Evolutionary conservation across 2,329 filamentous ascomycete species (phyloP), one percentile per base, ranked within the genome.

Genomic region (Rutstroemia sp.): DNA sequence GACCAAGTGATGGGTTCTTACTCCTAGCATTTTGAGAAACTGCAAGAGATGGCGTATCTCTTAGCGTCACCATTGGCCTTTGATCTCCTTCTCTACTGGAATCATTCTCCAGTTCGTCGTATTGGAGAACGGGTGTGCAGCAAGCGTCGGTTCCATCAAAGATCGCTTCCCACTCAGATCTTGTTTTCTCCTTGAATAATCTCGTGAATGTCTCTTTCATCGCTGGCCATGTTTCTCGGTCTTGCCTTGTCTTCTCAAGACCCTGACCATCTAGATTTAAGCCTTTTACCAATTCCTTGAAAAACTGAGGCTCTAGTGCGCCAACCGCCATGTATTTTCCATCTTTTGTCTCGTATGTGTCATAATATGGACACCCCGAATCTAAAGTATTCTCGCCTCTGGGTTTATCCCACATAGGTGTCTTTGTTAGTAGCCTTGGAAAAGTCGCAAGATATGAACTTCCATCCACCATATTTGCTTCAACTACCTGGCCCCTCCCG

Each of bases 381-480:
- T 97, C 92, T 48, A 97, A 73, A 56, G 86, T 65, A 70, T 96
- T 96, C 55, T 79, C 77, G 0, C 92, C 92, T 49, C 92, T 76
- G 25, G 81, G 77, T 3, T 71, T 70, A 63, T 75, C 69, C 76
- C 89, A 92, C 40, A 84, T 68, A 0, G 80, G 78, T 6, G 76
- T 84, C 68, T 86, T 84, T 59, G 78, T 76, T 27, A 77, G 76
- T 59, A 95, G 75, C 36, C 92, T 78, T 51, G 88, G 86, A 73
- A 92, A 92, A 0, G 84, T 87, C 1, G 86, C 85, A 25, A 97
- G 74, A 70, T 92, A 92, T 38, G 84, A 81, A 21, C 81, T 82
- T 8, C 92, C 92, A 73, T 97, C 92, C 12, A 96, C 92, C 92
- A 97, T 97, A 71, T 95, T 96, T 16, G 89, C 89, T 73, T 96